phyloP scores from a whole-genome alignment of 495 filamentous ascomycete genomes.

The Aspergillus avenaceus region DNA sequence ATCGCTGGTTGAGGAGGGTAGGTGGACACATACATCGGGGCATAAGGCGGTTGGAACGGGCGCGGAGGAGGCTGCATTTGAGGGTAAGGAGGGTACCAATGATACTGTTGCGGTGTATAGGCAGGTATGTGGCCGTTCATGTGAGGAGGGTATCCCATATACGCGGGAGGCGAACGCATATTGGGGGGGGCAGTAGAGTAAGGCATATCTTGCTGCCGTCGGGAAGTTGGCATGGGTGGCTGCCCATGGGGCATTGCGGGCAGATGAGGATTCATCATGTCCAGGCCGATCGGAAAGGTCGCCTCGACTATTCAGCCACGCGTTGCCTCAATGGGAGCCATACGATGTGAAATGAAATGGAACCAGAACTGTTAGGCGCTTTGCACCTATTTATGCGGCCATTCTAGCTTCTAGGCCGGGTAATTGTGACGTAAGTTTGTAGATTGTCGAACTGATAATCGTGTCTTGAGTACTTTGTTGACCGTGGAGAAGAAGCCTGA shows the following conservation, averaged over 20 bases:
- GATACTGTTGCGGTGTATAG: slow-evolving; percentile 43
- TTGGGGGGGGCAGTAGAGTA: slow-evolving; percentile 43
- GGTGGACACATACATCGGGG: slow-evolving; percentile 47
- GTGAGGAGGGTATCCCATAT: slow-evolving; percentile 43
- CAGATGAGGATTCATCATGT: slow-evolving; percentile 55
- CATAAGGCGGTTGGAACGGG: slow-evolving; percentile 37
- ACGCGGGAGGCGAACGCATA: slow-evolving; percentile 41
- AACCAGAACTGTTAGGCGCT: slow-evolving; percentile 16
- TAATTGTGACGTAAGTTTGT: neutral
- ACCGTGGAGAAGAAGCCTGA: slow-evolving; percentile 5
- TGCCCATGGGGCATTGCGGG: slow-evolving; percentile 52
- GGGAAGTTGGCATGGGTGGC: slow-evolving; percentile 46
- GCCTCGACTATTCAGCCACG: slow-evolving; percentile 40
- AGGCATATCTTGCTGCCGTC: slow-evolving; percentile 46
- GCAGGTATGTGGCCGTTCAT: slow-evolving; percentile 43
- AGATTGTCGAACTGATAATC: neutral
- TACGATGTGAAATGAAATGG: slow-evolving; percentile 29
- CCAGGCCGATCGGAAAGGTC: slow-evolving; percentile 31
- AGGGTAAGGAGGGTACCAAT: slow-evolving; percentile 44
- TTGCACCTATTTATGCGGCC: slow-evolving; percentile 33
- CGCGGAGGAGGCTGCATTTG: slow-evolving; percentile 44
- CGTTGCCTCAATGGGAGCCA: slow-evolving; percentile 45
- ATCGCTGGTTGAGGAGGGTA: slow-evolving; percentile 45
- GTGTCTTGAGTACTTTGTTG: no score
- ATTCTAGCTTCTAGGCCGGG: slow-evolving; percentile 25